These are phyloP conservation scores for Linaria vulgaris DNA, from an alignment of 257 asterid species.

Conservation along the genomic window DNA sequence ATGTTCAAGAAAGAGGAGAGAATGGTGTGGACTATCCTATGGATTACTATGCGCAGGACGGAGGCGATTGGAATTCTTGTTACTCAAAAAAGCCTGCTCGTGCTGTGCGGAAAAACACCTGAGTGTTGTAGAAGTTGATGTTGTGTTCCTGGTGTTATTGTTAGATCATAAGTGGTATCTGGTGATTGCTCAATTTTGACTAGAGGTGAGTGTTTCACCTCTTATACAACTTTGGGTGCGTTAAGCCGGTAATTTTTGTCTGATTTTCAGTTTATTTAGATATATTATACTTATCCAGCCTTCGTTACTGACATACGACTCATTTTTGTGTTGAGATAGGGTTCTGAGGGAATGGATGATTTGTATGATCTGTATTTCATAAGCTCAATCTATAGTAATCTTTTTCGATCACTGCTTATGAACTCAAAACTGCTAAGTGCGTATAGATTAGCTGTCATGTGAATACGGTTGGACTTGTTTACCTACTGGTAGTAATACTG, in stretches of 20 bases:
- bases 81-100: slow-evolving; percentile 66
- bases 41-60: slow-evolving; percentile 97
- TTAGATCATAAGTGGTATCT: slow-evolving; percentile 3
- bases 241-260: slow-evolving; percentile 11
- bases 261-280: not conserved
- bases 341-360: not conserved
- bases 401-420: not conserved
- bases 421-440: not conserved
- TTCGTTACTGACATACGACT: not conserved
- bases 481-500: slow-evolving; percentile 1
- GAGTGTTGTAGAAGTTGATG: slow-evolving; percentile 38
- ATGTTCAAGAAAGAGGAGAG: slow-evolving; percentile 31
- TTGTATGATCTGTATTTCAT: slow-evolving; percentile 3
- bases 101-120: slow-evolving; percentile 32
- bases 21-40: slow-evolving; percentile 69
- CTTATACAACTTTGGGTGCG: not conserved
- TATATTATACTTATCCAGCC: not conserved
- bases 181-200: slow-evolving; percentile 25
- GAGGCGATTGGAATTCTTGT: slow-evolving; percentile 92
- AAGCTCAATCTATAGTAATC: not conserved
- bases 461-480: not conserved
- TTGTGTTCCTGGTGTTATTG: not conserved
- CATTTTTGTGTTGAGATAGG: slow-evolving; percentile 2
- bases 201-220: slow-evolving; percentile 17
- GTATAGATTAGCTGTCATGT: not conserved